Percentiles rank a stretch among this genome's conserved stretches.
Evolutionary conservation across 2,329 filamentous ascomycete genomes (phyloP).

Genomic region (Myriosclerotinia scirpicola): DNA sequence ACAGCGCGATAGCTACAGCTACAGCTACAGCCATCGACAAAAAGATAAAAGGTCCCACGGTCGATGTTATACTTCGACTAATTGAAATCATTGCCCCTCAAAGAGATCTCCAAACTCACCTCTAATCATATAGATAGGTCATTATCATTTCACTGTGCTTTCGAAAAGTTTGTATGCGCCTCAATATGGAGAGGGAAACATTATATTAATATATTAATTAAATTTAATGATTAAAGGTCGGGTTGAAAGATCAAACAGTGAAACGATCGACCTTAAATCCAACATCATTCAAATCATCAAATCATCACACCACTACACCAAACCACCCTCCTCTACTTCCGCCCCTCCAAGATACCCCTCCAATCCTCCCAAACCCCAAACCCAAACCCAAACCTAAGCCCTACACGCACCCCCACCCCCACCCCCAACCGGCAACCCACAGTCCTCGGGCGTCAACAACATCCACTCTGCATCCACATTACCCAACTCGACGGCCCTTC

Average conservation of each 20-base stretch:
- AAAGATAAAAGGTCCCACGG: too few species aligned
- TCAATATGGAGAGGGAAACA: background rate
- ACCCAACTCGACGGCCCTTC: constrained; percentile 51
- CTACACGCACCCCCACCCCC: background rate
- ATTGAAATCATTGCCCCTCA: too few species aligned
- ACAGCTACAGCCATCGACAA: too few species aligned
- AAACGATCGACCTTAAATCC: background rate
- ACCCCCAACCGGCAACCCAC: constrained; percentile 40
- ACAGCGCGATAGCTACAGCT: too few species aligned
- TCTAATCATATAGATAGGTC: too few species aligned
- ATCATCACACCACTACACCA: constrained; percentile 8
- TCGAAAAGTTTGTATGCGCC: too few species aligned
- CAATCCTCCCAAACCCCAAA: too few species aligned
- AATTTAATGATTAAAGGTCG: background rate
- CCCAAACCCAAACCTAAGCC: background rate
- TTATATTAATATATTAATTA: background rate
- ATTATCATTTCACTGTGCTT: too few species aligned
- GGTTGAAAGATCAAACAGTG: background rate
- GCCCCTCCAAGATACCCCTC: background rate
- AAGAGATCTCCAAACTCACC: too few species aligned
- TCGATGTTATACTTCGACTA: too few species aligned
- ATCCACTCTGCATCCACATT: constrained; percentile 52
- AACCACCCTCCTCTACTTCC: background rate
- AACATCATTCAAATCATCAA: background rate
- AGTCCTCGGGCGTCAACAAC: constrained; percentile 48